Conservation (phyloP, 257 asterid species). For the Fraxinus cuspidata region DNA sequence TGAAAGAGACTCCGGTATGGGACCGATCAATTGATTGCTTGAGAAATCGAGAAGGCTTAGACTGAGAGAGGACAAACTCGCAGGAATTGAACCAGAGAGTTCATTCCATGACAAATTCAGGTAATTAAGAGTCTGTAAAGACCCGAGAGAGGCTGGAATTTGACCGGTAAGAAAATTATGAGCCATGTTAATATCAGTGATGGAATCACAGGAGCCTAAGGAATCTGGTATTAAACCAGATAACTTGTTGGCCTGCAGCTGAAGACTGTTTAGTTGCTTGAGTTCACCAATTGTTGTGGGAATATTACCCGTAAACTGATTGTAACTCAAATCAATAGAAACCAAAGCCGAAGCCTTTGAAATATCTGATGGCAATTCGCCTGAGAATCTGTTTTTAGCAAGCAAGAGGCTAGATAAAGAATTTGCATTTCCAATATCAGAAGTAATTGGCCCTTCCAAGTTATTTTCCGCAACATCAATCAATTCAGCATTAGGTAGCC, state of each 20-base stretch:
- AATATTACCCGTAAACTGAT: constrained; percentile 61
- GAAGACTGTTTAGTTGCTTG: constrained; percentile 49
- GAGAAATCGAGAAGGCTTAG: constrained; percentile 81
- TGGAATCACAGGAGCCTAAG: constrained; percentile 58
- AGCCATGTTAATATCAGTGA: constrained; percentile 65
- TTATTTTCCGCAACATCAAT: constrained; percentile 57
- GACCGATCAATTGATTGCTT: constrained; percentile 56
- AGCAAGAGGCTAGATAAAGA: constrained; percentile 50
- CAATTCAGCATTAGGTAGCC: constrained; percentile 50
- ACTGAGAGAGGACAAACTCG: constrained; percentile 50
- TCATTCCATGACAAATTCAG: constrained; percentile 72
- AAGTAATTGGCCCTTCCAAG: constrained; percentile 61
- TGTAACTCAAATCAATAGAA: constrained; percentile 53
- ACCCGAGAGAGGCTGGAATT: constrained; percentile 64
- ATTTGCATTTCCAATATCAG: constrained; percentile 60
- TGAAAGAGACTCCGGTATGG: constrained; percentile 60
- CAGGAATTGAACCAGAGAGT: constrained; percentile 73
- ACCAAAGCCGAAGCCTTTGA: constrained; percentile 45
- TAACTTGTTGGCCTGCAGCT: constrained; percentile 56
- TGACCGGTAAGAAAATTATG: constrained; percentile 55
- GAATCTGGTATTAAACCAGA: constrained; percentile 73
- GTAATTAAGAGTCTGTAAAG: constrained; percentile 58
- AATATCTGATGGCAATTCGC: constrained; percentile 59
- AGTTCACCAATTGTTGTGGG: constrained; percentile 61
- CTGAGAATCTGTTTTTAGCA: constrained; percentile 50